Evolutionary conservation across 345 rosid species (phyloP).

Genomic region (Noccaea bulbosa): DNA sequence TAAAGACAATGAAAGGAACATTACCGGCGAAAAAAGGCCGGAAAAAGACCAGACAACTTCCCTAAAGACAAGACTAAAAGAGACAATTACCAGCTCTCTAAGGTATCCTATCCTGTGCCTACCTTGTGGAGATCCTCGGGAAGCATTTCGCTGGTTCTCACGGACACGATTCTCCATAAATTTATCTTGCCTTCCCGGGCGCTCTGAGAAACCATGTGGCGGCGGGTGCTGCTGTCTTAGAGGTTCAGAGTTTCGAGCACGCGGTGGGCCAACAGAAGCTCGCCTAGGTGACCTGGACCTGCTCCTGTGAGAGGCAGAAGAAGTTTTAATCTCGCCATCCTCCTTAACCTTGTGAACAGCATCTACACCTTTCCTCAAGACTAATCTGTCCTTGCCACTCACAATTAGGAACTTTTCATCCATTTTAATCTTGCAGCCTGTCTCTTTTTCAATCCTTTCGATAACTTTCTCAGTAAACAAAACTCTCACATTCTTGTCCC

Average conservation of each 20-base stretch:
- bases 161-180: slow-evolving; percentile 53
- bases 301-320: slow-evolving; percentile 68
- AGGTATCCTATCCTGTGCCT: slow-evolving; percentile 84
- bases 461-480: slow-evolving; percentile 82
- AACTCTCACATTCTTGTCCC: slow-evolving; percentile 74
- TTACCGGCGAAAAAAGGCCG: slow-evolving; percentile 30
- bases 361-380: slow-evolving; percentile 94
- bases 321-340: slow-evolving; percentile 66
- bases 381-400: slow-evolving; percentile 90
- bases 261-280: slow-evolving; percentile 66
- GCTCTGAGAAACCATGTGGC: slow-evolving; percentile 69
- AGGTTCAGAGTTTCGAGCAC: slow-evolving; percentile 65
- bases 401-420: slow-evolving; percentile 94
- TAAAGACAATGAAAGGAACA: slow-evolving; percentile 51
- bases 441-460: slow-evolving; percentile 77
- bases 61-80: slow-evolving; percentile 46
- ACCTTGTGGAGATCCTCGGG: slow-evolving; percentile 98
- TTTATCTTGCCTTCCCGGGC: slow-evolving; percentile 76
- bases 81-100: slow-evolving; percentile 62
- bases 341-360: slow-evolving; percentile 87
- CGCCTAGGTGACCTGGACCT: slow-evolving; percentile 87
- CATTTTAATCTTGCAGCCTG: slow-evolving; percentile 89
- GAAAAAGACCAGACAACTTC: slow-evolving; percentile 45
- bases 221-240: slow-evolving; percentile 52
- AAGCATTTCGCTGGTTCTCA: slow-evolving; percentile 66